Base-by-base conservation (phyloP, 768 basidiomycete species). In the Mycena alexandri region DNA sequence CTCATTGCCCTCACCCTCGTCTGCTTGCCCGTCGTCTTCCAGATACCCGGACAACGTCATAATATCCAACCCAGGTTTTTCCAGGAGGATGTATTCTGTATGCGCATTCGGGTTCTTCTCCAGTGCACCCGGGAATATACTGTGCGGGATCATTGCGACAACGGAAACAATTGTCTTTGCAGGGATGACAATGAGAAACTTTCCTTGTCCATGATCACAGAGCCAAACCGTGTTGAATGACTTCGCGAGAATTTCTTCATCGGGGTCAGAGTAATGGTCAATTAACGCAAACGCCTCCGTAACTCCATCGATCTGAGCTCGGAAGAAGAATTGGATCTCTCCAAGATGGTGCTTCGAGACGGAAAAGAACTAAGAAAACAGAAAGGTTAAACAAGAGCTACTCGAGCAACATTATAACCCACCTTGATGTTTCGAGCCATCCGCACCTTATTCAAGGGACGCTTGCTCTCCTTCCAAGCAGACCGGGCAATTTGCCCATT, bases 401-500 rank as follows among this genome's bases (percentile, higher is more conserved):
- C 6, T 29, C 29, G 6, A 29, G 29, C 29, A 29, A 29, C 6
- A 3, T 29, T 6, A 29, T 29, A 42, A 25, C 66, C 9, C 34
- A 58, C 74, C 59, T 72, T 73, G 24, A 68, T 51, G 36, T 68
- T 72, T 12, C 60, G 59, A 33, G 64, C 64, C 53, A 56, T 70
- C 44, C 64, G 43, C 1, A 64, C 44, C 24, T 59, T 69, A 6
- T 56, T 33, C 13, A 61, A 47, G 3, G 68, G 64, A n/a, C 56
- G 67, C 11, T 52, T 41, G 10, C 22, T 52, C 60, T 68, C 73
- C 50, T 65, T 70, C 74, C 73, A 75, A 9, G 55, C 17, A 1
- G 69, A 76, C 3, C 71, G 36, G 7, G 73, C 72, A 34, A 76
- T 69, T 36, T 77, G 75, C 0, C 76, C 73, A 44, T 65, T 69